These are phyloP conservation scores for Xylaria curta DNA, from an alignment of 495 filamentous ascomycete species.

Conservation along the genomic window DNA sequence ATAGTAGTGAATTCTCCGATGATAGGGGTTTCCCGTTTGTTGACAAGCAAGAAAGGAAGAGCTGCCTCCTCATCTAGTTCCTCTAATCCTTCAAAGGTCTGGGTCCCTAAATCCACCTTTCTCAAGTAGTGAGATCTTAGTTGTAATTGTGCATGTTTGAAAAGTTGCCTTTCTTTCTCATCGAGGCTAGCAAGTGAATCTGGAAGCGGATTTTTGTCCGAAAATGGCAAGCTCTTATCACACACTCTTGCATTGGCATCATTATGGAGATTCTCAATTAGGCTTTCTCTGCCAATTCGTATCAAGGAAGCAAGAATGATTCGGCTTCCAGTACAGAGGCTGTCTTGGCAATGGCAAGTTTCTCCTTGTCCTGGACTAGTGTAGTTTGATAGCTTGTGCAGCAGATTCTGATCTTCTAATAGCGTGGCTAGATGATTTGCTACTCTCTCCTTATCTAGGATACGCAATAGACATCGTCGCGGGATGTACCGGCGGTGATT, in stretches of 20 bases:
- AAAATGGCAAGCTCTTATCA: neutral
- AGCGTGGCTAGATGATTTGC: neutral
- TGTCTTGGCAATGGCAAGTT: slow-evolving; percentile 3
- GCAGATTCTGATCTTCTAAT: neutral
- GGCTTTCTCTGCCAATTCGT: slow-evolving; percentile 1
- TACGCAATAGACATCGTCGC: neutral
- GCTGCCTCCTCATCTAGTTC: neutral
- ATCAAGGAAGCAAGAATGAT: slow-evolving; percentile 4
- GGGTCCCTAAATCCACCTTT: neutral
- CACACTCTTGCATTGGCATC: neutral
- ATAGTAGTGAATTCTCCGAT: neutral
- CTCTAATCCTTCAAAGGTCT: neutral
- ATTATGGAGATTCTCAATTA: neutral
- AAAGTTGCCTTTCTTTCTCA: slow-evolving; percentile 13
- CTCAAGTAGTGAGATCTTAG: slow-evolving; percentile 24
- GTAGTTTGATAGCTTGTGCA: neutral
- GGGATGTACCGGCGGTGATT: neutral
- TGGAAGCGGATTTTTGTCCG: neutral
- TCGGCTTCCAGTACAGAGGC: slow-evolving; percentile 8
- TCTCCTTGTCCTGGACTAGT: neutral
- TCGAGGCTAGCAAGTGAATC: neutral
- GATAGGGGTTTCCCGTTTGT: neutral
- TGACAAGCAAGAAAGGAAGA: neutral
- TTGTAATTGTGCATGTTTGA: slow-evolving; percentile 14
- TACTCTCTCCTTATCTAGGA: neutral